phyloP scores from a whole-genome alignment of 2,329 filamentous ascomycete genomes.

The Aureobasidium namibiae region DNA sequence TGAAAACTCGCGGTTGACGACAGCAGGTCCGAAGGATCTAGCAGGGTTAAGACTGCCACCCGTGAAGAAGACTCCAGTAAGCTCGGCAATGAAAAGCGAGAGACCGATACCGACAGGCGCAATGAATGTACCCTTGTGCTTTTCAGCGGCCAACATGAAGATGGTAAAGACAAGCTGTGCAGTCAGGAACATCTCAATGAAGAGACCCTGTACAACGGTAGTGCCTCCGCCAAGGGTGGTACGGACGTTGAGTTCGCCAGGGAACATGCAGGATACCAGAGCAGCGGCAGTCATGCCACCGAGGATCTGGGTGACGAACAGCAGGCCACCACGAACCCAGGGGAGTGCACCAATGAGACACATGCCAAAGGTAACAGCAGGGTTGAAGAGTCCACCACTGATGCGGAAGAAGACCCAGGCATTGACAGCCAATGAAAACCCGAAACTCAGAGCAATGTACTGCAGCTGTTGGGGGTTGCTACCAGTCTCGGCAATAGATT shows the following conservation, averaged over 20 bases:
- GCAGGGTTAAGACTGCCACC: slow-evolving; percentile 28
- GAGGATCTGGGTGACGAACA: slow-evolving; percentile 30
- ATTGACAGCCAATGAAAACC: slow-evolving; percentile 34
- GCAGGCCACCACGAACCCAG: slow-evolving; percentile 25
- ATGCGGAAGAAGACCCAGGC: slow-evolving; percentile 33
- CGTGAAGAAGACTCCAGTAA: slow-evolving; percentile 32
- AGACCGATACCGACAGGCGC: slow-evolving; percentile 36
- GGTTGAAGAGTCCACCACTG: slow-evolving; percentile 30
- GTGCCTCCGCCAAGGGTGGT: slow-evolving; percentile 29
- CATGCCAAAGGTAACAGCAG: slow-evolving; percentile 30
- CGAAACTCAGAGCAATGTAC: slow-evolving; percentile 33
- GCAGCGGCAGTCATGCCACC: slow-evolving; percentile 30
- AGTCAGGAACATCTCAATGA: slow-evolving; percentile 35
- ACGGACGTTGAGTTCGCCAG: slow-evolving; percentile 28
- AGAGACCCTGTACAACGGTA: slow-evolving; percentile 29
- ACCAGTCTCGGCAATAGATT: slow-evolving; percentile 20
- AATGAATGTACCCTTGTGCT: slow-evolving; percentile 36
- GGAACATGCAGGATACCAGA: slow-evolving; percentile 29
- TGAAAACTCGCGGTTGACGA: slow-evolving; percentile 22
- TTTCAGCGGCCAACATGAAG: slow-evolving; percentile 34
- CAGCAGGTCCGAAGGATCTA: slow-evolving; percentile 27
- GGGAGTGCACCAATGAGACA: slow-evolving; percentile 29
- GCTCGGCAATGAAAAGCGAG: slow-evolving; percentile 39
- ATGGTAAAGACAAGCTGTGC: slow-evolving; percentile 34
- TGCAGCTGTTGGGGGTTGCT: slow-evolving; percentile 30